Percentiles rank a stretch among this genome's conserved stretches.
These are phyloP conservation scores for Capsella bursapastoris DNA, from an alignment of 345 rosid species.

Conservation along the genomic window DNA sequence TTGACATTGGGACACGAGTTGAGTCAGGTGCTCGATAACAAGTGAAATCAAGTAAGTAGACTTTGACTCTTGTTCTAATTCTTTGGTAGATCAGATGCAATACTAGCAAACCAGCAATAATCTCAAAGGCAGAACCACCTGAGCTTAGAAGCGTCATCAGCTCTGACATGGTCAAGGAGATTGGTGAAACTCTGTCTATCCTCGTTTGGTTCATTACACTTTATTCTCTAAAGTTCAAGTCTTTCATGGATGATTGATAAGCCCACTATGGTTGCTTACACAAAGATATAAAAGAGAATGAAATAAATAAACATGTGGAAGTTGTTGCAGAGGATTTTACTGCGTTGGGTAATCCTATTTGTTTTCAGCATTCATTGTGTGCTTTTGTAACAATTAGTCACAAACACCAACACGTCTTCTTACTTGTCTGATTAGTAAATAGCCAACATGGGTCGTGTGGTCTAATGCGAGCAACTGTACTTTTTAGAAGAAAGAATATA, in stretches of 20 bases:
- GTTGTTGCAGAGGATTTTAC: slow-evolving; percentile 41
- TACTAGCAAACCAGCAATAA: slow-evolving; percentile 21
- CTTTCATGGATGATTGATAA: slow-evolving; percentile 26
- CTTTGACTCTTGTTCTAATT: slow-evolving; percentile 34
- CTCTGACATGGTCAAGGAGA: slow-evolving; percentile 35
- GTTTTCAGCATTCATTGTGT: slow-evolving; percentile 29
- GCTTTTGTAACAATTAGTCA: slow-evolving; percentile 27
- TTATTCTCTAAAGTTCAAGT: too few relatives aligned
- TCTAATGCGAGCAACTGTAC: background rate
- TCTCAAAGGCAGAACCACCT: slow-evolving; percentile 14
- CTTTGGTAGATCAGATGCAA: slow-evolving; percentile 38
- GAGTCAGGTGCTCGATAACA: slow-evolving; percentile 60
- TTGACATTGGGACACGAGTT: slow-evolving; percentile 55
- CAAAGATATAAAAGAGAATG: slow-evolving; percentile 21
- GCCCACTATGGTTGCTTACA: background rate
- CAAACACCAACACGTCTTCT: slow-evolving; percentile 25
- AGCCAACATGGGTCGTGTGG: background rate
- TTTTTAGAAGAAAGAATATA: background rate
- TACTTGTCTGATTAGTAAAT: slow-evolving; percentile 11
- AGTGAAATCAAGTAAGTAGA: slow-evolving; percentile 61
- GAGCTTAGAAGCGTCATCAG: slow-evolving; percentile 28
- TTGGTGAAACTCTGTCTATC: slow-evolving; percentile 21
- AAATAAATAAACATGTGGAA: slow-evolving; percentile 38
- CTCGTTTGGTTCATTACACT: slow-evolving; percentile 33
- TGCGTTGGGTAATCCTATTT: slow-evolving; percentile 34